Evolutionary conservation across 108 stramenopile species (phyloP).

Genomic region (Skeletonema costatum): DNA sequence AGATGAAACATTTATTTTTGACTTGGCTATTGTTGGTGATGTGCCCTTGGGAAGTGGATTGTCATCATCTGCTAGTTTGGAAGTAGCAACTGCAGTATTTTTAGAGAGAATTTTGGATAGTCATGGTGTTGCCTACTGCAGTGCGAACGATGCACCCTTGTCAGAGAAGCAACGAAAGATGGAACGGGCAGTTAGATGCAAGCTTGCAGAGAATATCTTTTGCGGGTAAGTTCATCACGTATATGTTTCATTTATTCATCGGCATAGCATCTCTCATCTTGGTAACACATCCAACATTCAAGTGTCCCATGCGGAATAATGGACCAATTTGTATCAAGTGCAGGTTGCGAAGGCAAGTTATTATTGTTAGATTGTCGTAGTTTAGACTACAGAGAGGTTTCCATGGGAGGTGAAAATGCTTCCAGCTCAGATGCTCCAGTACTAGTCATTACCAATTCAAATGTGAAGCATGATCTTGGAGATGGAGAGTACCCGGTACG

Average conservation of each 20-base stretch:
- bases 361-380: conserved; percentile 92
- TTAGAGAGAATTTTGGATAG: conserved; percentile 64
- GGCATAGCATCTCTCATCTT: background rate
- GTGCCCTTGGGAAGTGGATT: conserved; percentile 93
- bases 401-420: conserved; percentile 50
- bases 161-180: conserved; percentile 33
- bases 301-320: conserved; percentile 7
- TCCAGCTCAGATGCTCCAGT: conserved; percentile 46
- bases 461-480: conserved; percentile 87
- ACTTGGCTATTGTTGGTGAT: conserved; percentile 74
- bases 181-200: conserved; percentile 81
- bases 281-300: background rate
- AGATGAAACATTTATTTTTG: conserved; percentile 44
- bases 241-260: conserved; percentile 55
- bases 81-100: conserved; percentile 80
- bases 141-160: conserved; percentile 26
- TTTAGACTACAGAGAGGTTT: conserved; percentile 57
- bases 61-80: conserved; percentile 74
- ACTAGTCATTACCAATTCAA: conserved; percentile 91
- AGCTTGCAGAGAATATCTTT: conserved; percentile 93
- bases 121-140: conserved; percentile 55
- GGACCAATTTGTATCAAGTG: conserved; percentile 37
- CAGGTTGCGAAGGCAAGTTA: conserved; percentile 67
- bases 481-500: conserved; percentile 92
- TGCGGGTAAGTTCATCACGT: conserved; percentile 88